Evolutionary conservation across 2,329 filamentous ascomycete species (phyloP).

Genomic region (Cordyceps javanica): DNA sequence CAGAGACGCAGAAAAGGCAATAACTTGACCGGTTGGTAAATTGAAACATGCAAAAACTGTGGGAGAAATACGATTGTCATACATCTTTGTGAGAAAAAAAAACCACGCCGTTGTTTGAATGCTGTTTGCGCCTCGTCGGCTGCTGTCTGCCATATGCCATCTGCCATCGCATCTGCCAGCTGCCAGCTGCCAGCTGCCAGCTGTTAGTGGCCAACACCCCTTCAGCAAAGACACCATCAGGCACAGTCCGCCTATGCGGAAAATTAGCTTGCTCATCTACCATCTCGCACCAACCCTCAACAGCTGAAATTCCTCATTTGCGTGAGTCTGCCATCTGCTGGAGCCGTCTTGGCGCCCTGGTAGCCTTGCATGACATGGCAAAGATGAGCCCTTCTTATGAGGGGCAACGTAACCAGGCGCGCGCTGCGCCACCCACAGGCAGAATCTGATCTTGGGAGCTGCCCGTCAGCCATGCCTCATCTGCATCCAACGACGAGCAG

Average conservation of each 20-base stretch:
- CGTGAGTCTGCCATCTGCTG: background rate
- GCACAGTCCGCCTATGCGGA: background rate
- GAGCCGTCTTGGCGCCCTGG: background rate
- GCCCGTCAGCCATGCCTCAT: background rate
- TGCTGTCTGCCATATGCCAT: background rate
- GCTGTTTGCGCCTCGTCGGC: background rate
- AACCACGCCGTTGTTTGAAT: background rate
- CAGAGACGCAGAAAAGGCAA: too few species aligned
- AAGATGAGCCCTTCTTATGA: background rate
- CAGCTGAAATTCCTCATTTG: background rate
- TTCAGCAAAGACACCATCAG: background rate
- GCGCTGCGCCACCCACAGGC: conserved; percentile 4
- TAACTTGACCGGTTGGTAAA: background rate
- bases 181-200: background rate
- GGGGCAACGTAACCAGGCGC: conserved; percentile 5
- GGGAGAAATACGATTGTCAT: too few species aligned
- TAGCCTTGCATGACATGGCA: background rate
- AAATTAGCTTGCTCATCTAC: background rate
- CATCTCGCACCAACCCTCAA: background rate
- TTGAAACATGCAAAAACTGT: background rate
- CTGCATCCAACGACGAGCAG: background rate
- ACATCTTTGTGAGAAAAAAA: background rate
- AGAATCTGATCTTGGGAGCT: background rate
- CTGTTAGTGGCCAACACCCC: background rate
- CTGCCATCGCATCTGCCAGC: background rate